Conservation (phyloP, 2,329 filamentous ascomycete genomes). For the Parascedosporium putredinis region DNA sequence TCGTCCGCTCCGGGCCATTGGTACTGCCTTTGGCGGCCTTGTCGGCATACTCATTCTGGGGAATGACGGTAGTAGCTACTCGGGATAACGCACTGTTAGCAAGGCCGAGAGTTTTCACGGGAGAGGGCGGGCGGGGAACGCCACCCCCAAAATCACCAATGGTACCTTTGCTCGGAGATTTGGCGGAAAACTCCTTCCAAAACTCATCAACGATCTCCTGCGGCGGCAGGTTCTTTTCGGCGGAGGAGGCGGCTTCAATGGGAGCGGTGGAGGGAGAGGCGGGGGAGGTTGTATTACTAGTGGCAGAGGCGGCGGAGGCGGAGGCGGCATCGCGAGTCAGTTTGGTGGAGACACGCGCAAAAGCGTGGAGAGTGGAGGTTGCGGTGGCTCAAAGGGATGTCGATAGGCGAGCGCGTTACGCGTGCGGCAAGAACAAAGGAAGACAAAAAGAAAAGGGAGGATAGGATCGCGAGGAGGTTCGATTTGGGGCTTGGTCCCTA, state of each 20-base stretch:
- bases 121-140: too few relatives aligned
- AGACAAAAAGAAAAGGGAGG: too few relatives aligned
- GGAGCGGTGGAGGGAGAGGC: constrained; percentile 33
- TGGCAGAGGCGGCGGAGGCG: neutral
- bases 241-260: constrained; percentile 4
- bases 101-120: too few relatives aligned
- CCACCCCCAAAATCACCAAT: too few relatives aligned
- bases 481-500: too few relatives aligned
- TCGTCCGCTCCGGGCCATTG: constrained; percentile 41
- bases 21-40: constrained; percentile 46
- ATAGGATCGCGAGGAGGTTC: too few relatives aligned
- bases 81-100: too few relatives aligned
- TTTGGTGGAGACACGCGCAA: too few relatives aligned
- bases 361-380: too few relatives aligned
- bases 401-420: too few relatives aligned
- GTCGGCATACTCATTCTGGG: constrained; percentile 55
- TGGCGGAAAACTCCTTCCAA: constrained; percentile 62
- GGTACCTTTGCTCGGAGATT: constrained; percentile 57
- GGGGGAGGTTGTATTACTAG: constrained; percentile 23
- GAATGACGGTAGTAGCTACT: constrained; percentile 56
- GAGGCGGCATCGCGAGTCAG: neutral
- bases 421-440: too few relatives aligned
- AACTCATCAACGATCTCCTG: constrained; percentile 63
- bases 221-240: constrained; percentile 43
- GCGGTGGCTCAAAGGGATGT: too few relatives aligned